Conservation (phyloP, 768 basidiomycete species). For the Tricholoma sp. region DNA sequence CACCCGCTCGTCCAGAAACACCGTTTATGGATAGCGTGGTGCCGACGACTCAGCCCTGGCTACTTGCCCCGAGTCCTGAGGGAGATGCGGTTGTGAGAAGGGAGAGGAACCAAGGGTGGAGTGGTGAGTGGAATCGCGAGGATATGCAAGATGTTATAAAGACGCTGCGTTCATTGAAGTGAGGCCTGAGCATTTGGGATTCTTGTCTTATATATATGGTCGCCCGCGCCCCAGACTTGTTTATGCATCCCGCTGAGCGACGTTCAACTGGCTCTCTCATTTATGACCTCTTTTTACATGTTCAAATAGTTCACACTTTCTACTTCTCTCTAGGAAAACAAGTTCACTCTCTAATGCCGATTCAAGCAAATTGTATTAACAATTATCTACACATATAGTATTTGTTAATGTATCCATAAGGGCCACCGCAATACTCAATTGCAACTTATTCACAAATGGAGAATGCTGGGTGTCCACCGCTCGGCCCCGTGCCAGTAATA, state of each 20-base stretch:
- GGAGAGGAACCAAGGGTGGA: slow-evolving; percentile 24
- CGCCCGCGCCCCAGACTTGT: neutral
- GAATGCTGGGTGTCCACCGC: neutral
- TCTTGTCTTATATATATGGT: neutral
- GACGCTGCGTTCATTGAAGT: slow-evolving; percentile 15
- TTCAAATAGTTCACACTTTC: neutral
- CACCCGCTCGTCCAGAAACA: slow-evolving; percentile 6
- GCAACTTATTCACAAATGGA: neutral
- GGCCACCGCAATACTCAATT: neutral
- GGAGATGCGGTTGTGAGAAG: slow-evolving; percentile 8
- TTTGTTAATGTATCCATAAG: neutral
- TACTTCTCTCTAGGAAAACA: neutral
- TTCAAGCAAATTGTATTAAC: neutral
- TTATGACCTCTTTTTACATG: neutral
- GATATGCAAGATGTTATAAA: slow-evolving; percentile 22
- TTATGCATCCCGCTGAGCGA: neutral
- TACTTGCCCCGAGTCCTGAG: neutral
- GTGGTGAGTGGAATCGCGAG: slow-evolving; percentile 29
- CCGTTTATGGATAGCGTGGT: slow-evolving; percentile 10
- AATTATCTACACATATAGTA: neutral
- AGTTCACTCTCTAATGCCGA: neutral
- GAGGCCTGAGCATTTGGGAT: neutral
- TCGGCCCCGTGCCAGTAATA: too few species aligned
- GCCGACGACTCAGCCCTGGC: neutral
- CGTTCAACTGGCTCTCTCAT: neutral